A percentile compares a stretch with the other conserved stretches of the same genome.
Conservation (phyloP, 169 alveolate species). For the Eimeria mitis region DNA sequence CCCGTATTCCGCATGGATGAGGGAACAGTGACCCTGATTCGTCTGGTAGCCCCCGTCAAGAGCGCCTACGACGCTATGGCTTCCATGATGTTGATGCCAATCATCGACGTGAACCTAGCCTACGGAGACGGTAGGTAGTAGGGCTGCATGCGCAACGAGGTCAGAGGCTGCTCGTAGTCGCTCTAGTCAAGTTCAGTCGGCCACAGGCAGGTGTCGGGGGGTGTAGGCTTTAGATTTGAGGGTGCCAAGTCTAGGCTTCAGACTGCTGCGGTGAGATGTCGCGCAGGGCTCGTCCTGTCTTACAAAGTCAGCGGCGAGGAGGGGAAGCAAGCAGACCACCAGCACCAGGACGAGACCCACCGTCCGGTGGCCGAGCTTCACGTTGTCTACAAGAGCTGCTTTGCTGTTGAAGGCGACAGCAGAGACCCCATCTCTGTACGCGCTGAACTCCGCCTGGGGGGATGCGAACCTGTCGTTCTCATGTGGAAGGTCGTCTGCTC, state of each 20-base stretch:
- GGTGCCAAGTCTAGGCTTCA: background rate
- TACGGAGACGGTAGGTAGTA: conserved; percentile 51
- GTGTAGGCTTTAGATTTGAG: background rate
- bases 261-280: background rate
- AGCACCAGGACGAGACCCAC: conserved; percentile 73
- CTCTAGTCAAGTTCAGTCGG: background rate
- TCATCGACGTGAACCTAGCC: conserved; percentile 54
- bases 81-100: conserved; percentile 77
- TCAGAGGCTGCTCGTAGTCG: background rate
- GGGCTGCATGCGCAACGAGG: background rate
- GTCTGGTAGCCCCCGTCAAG: conserved; percentile 74
- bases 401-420: conserved; percentile 41
- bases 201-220: background rate
- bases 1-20: conserved; percentile 77
- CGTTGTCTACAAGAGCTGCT: conserved; percentile 57
- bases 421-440: conserved; percentile 53
- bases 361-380: conserved; percentile 80
- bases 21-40: conserved; percentile 76
- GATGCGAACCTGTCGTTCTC: conserved; percentile 64
- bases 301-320: conserved; percentile 77
- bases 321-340: conserved; percentile 66
- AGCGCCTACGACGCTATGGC: conserved; percentile 71
- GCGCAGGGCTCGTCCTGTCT: conserved; percentile 73
- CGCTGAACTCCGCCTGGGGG: conserved; percentile 47
- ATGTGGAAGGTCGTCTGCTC: conserved; percentile 69